A percentile compares a stretch with the other conserved stretches of the same genome.
Evolutionary conservation across 805 yeast species (phyloP).

Genomic region (Pichia kluyveri): DNA sequence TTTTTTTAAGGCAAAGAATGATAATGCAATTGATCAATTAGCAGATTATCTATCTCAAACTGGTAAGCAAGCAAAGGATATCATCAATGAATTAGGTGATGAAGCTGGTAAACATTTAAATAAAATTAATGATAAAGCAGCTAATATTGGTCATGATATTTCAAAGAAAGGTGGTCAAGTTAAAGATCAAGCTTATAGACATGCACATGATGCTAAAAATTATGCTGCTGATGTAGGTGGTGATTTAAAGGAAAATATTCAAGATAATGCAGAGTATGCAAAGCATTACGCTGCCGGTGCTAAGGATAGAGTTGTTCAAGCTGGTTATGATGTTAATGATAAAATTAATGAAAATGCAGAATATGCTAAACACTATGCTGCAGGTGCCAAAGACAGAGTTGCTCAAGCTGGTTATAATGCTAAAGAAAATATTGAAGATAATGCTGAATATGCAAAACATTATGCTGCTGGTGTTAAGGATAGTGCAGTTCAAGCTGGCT

Average conservation of each 20-base stretch:
- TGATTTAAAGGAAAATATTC: not conserved
- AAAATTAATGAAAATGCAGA: not conserved
- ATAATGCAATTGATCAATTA: conserved; percentile 14
- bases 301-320: conserved; percentile 2
- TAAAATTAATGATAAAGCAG: not conserved
- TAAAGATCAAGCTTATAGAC: not conserved
- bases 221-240: conserved; percentile 2
- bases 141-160: not conserved
- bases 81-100: not conserved
- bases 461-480: not conserved
- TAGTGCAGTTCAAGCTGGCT: not conserved
- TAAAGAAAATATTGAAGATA: not conserved
- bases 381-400: not conserved
- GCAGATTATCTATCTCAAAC: conserved; percentile 5
- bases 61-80: not conserved
- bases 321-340: conserved; percentile 14
- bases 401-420: conserved; percentile 4
- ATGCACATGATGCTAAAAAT: conserved; percentile 1
- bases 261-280: conserved; percentile 6
- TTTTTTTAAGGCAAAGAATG: conserved; percentile 11
- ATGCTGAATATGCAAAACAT: not conserved
- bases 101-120: not conserved
- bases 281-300: conserved; percentile 1
- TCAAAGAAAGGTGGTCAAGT: not conserved
- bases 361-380: not conserved